These are phyloP conservation scores for Monosporascus cannonballus DNA, from an alignment of 2,329 filamentous ascomycete species.

Conservation along the genomic window DNA sequence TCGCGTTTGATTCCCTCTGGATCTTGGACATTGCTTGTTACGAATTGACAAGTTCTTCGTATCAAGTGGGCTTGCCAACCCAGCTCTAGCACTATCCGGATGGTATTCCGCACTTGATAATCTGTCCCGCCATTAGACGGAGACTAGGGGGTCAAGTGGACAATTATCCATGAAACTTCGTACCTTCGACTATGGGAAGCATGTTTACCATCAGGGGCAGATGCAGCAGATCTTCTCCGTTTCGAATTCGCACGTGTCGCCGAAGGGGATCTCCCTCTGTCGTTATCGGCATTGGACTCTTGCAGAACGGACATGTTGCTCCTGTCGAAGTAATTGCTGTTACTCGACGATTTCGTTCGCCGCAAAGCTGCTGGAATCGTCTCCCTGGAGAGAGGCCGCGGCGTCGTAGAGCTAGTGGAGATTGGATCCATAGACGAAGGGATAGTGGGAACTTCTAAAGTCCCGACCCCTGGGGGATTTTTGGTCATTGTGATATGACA, in stretches of 20 bases:
- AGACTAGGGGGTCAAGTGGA: background rate
- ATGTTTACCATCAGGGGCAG: slow-evolving; percentile 6
- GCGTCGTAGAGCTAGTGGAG: background rate
- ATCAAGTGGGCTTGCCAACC: no score
- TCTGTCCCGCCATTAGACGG: no score
- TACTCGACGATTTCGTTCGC: slow-evolving; percentile 2
- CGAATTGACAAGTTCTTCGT: no score
- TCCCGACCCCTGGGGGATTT: no score
- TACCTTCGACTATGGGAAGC: slow-evolving; percentile 4
- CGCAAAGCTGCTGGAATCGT: background rate
- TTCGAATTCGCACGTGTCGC: slow-evolving; percentile 6
- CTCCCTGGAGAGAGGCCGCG: background rate
- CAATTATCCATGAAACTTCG: background rate
- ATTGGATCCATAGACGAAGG: slow-evolving; percentile 5
- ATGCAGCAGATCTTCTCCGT: slow-evolving; percentile 9
- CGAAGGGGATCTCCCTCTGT: slow-evolving; percentile 2
- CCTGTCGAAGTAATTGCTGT: background rate
- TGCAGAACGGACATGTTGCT: no score
- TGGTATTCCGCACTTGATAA: no score
- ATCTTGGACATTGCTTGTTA: no score
- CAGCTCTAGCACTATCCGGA: no score
- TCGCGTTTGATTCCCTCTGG: no score
- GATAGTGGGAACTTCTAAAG: background rate
- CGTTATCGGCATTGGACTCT: background rate
- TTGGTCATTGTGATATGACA: no score